phyloP scores from a whole-genome alignment of 73 alveolate species.

The Paramecium caudatum region DNA sequence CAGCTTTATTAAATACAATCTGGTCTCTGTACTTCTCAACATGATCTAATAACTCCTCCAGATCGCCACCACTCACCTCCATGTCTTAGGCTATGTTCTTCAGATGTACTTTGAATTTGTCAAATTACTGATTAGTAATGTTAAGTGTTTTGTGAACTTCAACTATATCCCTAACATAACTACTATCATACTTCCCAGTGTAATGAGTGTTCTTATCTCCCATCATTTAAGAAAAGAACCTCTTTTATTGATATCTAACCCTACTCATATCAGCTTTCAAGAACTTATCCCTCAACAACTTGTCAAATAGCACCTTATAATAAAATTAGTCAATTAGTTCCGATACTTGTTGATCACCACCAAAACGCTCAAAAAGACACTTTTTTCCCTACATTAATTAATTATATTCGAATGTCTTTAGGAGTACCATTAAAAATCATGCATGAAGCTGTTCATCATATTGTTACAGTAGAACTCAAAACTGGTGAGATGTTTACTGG shows the following conservation, averaged over 20 bases:
- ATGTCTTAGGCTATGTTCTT: slow-evolving; percentile 28
- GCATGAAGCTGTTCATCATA: slow-evolving; percentile 98
- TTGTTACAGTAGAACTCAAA: slow-evolving; percentile 95
- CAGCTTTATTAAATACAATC: slow-evolving; percentile 33
- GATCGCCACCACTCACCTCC: slow-evolving; percentile 41
- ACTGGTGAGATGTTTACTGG: slow-evolving; percentile 97
- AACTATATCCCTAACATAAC: slow-evolving; percentile 5
- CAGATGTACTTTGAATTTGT: slow-evolving; percentile 27
- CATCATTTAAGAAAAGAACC: slow-evolving; percentile 67
- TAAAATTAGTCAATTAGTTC: slow-evolving; percentile 64
- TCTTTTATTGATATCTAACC: slow-evolving; percentile 55
- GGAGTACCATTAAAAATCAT: slow-evolving; percentile 96
- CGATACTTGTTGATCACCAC: slow-evolving; percentile 67
- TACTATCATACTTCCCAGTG: slow-evolving; percentile 27
- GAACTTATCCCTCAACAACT: slow-evolving; percentile 50
- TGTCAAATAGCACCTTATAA: slow-evolving; percentile 56
- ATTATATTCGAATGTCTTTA: slow-evolving; percentile 81
- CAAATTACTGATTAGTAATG: slow-evolving; percentile 49
- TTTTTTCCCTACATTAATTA: slow-evolving; percentile 9
- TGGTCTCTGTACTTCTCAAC: slow-evolving; percentile 50
- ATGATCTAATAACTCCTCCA: slow-evolving; percentile 28
- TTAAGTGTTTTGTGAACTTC: slow-evolving; percentile 32
- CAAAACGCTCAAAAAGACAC: slow-evolving; percentile 28
- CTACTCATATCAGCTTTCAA: slow-evolving; percentile 66
- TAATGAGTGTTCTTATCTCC: slow-evolving; percentile 55